A percentile compares a stretch with the other conserved stretches of the same genome.
phyloP scores from a whole-genome alignment of 192 early-diverging fungal species.

The Podila minutissima region DNA sequence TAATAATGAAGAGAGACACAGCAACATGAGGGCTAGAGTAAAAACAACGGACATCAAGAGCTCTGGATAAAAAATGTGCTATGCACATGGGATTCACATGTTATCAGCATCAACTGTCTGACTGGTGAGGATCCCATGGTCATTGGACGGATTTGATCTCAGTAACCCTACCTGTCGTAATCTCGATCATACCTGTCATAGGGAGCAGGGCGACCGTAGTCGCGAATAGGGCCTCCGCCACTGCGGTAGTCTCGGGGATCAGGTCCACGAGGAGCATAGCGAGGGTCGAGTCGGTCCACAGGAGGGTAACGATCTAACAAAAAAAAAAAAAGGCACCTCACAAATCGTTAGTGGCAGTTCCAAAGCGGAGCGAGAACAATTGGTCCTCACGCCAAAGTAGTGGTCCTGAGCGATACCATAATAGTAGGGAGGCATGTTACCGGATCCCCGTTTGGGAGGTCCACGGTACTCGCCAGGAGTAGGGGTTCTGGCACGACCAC shows the following conservation, averaged over 20 bases:
- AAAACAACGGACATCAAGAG: too few species aligned
- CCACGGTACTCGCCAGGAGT: slow-evolving; percentile 86
- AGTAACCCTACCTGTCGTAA: slow-evolving; percentile 15
- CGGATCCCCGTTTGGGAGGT: slow-evolving; percentile 69
- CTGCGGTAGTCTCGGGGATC: slow-evolving; percentile 51
- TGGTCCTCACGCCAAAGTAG: slow-evolving; percentile 18
- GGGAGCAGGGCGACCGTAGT: slow-evolving; percentile 41
- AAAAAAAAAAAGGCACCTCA: background rate
- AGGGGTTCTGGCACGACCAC: slow-evolving; percentile 74
- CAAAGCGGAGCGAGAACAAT: slow-evolving; percentile 22
- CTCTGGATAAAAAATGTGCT: too few species aligned
- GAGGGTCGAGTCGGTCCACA: slow-evolving; percentile 52
- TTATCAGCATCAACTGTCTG: too few species aligned
- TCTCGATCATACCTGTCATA: slow-evolving; percentile 51
- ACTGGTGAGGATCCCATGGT: too few species aligned
- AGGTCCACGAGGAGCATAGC: slow-evolving; percentile 54
- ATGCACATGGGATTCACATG: too few species aligned
- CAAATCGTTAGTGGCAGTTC: background rate
- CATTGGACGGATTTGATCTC: too few species aligned
- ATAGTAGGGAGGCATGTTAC: slow-evolving; percentile 24
- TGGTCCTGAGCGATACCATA: slow-evolving; percentile 22
- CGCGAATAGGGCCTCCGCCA: slow-evolving; percentile 30
- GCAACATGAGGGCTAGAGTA: too few species aligned
- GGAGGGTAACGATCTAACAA: slow-evolving; percentile 29
- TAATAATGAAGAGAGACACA: too few species aligned